Conservation (phyloP, 768 basidiomycete species). For the Serendipita sp. region DNA sequence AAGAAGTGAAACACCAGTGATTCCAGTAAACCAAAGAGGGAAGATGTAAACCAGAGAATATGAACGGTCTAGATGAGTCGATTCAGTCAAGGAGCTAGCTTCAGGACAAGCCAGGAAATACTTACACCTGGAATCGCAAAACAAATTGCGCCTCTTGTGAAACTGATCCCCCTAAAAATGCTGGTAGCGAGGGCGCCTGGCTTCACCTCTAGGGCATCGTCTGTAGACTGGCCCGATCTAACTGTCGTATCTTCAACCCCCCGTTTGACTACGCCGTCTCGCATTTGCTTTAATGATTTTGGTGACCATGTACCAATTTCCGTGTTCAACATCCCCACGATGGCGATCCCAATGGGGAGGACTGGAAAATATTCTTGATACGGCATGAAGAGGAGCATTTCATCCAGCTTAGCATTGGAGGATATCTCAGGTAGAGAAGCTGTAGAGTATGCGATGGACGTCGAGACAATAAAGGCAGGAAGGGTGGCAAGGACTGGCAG, state of each 20-base stretch:
- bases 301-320: conserved; percentile 54
- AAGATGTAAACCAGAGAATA: conserved; percentile 1
- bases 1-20: not conserved
- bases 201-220: not conserved
- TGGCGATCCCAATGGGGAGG: conserved; percentile 54
- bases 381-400: conserved; percentile 57
- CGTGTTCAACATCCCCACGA: conserved; percentile 64
- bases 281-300: not conserved
- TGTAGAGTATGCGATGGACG: conserved; percentile 40
- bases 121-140: not conserved
- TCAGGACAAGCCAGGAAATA: too few species aligned
- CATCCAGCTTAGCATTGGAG: conserved; percentile 24
- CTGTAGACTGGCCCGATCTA: not conserved
- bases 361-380: conserved; percentile 56
- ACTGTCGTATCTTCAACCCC: not conserved
- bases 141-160: not conserved
- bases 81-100: not conserved
- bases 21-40: not conserved
- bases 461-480: conserved; percentile 55
- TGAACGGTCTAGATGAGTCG: not conserved
- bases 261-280: not conserved
- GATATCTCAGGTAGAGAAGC: conserved; percentile 50
- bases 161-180: not conserved
- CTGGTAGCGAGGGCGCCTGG: not conserved
- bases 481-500: conserved; percentile 51